phyloP scores from a whole-genome alignment of 2,329 filamentous ascomycete genomes.

The Akanthomyces uredinophilus region DNA sequence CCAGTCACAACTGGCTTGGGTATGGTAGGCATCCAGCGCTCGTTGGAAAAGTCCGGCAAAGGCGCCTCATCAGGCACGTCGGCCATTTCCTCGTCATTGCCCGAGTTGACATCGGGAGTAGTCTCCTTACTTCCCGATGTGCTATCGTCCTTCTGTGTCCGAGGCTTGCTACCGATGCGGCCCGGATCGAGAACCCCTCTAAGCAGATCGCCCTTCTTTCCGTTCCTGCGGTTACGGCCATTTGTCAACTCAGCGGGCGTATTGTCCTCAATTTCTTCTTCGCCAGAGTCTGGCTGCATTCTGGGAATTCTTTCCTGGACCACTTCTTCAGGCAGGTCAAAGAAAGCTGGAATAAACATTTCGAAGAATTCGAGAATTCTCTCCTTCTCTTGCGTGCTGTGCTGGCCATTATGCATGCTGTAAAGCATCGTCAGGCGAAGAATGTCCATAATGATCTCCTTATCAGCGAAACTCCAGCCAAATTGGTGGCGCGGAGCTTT shows the following conservation, averaged over 20 bases:
- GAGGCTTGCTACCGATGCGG: constrained; percentile 64
- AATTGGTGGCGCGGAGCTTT: constrained; percentile 67
- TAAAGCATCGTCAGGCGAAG: constrained; percentile 60
- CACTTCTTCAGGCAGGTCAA: constrained; percentile 66
- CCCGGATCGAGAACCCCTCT: constrained; percentile 78
- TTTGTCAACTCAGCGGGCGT: constrained; percentile 67
- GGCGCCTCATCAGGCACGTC: constrained; percentile 54
- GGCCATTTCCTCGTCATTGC: constrained; percentile 69
- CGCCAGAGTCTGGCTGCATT: constrained; percentile 64
- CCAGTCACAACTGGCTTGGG: constrained; percentile 51
- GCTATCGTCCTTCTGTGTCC: constrained; percentile 74
- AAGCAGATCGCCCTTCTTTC: constrained; percentile 74
- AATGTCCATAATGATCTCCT: constrained; percentile 59
- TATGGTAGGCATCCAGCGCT: constrained; percentile 59
- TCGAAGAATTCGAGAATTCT: constrained; percentile 72
- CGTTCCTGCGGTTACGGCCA: constrained; percentile 62
- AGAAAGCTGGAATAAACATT: constrained; percentile 70
- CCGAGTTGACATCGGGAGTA: constrained; percentile 77
- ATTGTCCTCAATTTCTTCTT: constrained; percentile 72
- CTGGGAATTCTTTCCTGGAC: constrained; percentile 63
- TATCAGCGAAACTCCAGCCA: constrained; percentile 67
- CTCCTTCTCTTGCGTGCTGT: constrained; percentile 67
- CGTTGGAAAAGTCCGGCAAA: constrained; percentile 58
- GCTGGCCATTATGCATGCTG: constrained; percentile 62
- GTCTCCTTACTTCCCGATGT: constrained; percentile 78